Percentiles rank a stretch among this genome's conserved stretches.
These are phyloP conservation scores for Tylopilus felleus DNA, from an alignment of 768 basidiomycete genomes.

Conservation along the genomic window DNA sequence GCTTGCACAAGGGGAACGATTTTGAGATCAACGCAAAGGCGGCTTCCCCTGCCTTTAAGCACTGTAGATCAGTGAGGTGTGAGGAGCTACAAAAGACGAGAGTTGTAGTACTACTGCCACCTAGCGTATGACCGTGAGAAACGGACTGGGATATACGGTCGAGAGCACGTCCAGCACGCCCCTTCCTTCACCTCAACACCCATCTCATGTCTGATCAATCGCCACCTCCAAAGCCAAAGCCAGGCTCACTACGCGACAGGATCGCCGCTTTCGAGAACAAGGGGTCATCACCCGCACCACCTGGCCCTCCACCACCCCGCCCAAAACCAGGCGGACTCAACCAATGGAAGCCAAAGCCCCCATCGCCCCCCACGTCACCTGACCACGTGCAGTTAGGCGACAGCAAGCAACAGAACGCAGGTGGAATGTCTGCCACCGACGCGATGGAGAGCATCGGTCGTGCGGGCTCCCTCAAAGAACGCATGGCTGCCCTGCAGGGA, in stretches of 20 bases:
- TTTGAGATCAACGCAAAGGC: too few species aligned
- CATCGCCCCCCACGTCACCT: slow-evolving; percentile 41
- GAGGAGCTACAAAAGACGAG: too few species aligned
- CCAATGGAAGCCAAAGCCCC: slow-evolving; percentile 68
- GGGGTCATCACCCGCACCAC: slow-evolving; percentile 30
- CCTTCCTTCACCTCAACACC: slow-evolving; percentile 15
- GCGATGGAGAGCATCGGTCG: slow-evolving; percentile 83
- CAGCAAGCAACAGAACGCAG: slow-evolving; percentile 25
- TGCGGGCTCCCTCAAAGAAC: slow-evolving; percentile 81
- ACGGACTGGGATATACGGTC: not conserved
- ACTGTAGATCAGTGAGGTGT: too few species aligned
- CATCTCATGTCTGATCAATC: slow-evolving; percentile 57
- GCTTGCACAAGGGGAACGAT: too few species aligned
- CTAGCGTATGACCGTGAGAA: slow-evolving; percentile 24
- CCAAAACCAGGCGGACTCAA: slow-evolving; percentile 59
- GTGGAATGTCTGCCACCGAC: slow-evolving; percentile 78
- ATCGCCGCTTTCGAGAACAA: slow-evolving; percentile 84
- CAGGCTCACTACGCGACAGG: slow-evolving; percentile 79
- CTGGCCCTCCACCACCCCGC: slow-evolving; percentile 32
- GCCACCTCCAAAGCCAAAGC: slow-evolving; percentile 59
- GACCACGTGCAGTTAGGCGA: slow-evolving; percentile 15
- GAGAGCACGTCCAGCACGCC: slow-evolving; percentile 13
- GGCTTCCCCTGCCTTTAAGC: too few species aligned
- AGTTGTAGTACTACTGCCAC: too few species aligned
- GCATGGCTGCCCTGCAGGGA: slow-evolving; percentile 92